Evolutionary conservation across 2,329 filamentous ascomycete genomes (phyloP).

Genomic region (Fusarium chuoi): DNA sequence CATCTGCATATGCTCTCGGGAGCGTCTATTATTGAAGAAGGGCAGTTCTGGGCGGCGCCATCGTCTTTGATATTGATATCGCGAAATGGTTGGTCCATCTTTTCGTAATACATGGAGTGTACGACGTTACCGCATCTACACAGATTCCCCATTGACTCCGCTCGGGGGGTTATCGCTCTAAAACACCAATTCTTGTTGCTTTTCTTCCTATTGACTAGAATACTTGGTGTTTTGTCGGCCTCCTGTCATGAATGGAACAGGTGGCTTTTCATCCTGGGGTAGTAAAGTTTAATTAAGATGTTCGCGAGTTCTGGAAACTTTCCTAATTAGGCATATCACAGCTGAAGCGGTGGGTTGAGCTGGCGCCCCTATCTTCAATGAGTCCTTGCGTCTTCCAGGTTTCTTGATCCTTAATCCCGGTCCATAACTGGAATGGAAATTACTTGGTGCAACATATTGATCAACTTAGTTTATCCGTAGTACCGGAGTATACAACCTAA

Average conservation of each 20-base stretch:
- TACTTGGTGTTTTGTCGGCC: neutral
- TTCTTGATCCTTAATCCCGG: constrained; percentile 34
- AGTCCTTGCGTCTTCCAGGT: constrained; percentile 14
- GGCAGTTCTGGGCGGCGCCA: neutral
- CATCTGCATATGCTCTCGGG: neutral
- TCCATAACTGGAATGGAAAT: constrained; percentile 38
- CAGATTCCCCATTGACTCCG: neutral
- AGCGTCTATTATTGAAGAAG: neutral
- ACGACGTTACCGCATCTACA: neutral
- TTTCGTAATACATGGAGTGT: neutral
- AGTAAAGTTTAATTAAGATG: constrained; percentile 11
- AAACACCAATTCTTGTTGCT: neutral
- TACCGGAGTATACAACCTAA: constrained; percentile 37
- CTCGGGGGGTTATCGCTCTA: neutral
- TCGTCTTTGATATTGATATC: neutral
- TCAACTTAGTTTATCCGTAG: constrained; percentile 26
- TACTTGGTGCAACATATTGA: constrained; percentile 41
- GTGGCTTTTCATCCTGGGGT: constrained; percentile 4
- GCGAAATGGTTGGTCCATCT: neutral
- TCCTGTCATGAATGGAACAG: neutral
- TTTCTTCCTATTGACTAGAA: neutral
- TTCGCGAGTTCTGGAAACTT: constrained; percentile 16
- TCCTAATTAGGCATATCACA: constrained; percentile 11
- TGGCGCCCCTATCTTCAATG: constrained; percentile 37
- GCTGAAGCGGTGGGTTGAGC: constrained; percentile 24